Base-by-base conservation (phyloP, 345 rosid genomes). In the Balakata baccata region DNA sequence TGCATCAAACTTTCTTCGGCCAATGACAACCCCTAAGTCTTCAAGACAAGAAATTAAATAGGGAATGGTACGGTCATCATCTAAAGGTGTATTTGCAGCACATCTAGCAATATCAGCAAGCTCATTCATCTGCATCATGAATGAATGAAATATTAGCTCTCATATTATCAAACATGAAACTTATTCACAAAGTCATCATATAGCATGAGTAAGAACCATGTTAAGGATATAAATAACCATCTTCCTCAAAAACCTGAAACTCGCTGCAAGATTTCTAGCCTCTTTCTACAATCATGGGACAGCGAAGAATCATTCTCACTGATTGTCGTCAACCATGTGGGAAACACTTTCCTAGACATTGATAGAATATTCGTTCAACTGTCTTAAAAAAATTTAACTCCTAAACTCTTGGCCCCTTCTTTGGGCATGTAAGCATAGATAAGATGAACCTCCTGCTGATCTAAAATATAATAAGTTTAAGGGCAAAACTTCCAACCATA, bases 21-120 rank as follows among this genome's bases (percentile, higher is more conserved):
- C 97, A 75, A 87, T 80, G 69, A 93, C 94, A 78, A 84, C 81
- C 81, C 91, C 89, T 83, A 91, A 84, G 77, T 89, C 98, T 43
- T 89, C 95, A 72, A 96, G 92, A 86, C 89, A 91, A 66, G 95
- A 74, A 60, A 96, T 85, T 71, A 96, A 80, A 81, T 84, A 90
- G 5, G 92, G 86, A 18, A 84, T 79, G 29, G 94, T 83, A 61
- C 85, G 85, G 61, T 91, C 97, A 84, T 96, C 96, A 56, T 88
- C 92, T 78, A 87, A 80, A 65, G 92, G 93, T 13, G 87, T 86
- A 83, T 79, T 90, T 79, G 94, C 98, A 47, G 86, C 96, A 86
- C 95, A 90, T 85, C 86, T 92, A 74, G 99, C 98, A 78, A 96
- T 90, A 84, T 96, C 98, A 53, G 93, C 98, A 83, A 96, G 98